Evolutionary conservation across 108 stramenopile genomes (phyloP).

Genomic region (Cyclotella baltica): DNA sequence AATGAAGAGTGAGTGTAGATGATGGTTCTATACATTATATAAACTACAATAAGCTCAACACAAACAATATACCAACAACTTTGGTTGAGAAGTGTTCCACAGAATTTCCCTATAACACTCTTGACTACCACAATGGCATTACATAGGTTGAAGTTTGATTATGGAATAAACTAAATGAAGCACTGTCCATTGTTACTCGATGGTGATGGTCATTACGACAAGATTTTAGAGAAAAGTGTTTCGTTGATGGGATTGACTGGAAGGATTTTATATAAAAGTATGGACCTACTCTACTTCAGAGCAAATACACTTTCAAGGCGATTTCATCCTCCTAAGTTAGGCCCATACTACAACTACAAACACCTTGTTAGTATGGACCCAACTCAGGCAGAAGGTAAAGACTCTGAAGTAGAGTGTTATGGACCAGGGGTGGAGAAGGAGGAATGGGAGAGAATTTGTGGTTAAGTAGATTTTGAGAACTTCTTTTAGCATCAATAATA

Average conservation of each 20-base stretch:
- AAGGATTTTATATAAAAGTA: slow-evolving; percentile 81
- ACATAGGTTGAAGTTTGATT: slow-evolving; percentile 76
- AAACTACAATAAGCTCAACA: no score
- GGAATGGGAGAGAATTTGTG: slow-evolving; percentile 79
- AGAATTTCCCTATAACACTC: slow-evolving; percentile 57
- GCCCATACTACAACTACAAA: no score
- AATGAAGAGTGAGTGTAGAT: slow-evolving; percentile 56
- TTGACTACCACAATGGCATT: slow-evolving; percentile 73
- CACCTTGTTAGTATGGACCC: no score
- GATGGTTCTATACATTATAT: slow-evolving; percentile 1
- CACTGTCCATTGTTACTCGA: slow-evolving; percentile 62
- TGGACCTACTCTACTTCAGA: no score
- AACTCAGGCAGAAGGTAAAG: no score
- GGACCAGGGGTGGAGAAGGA: slow-evolving; percentile 81
- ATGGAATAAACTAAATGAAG: slow-evolving; percentile 44
- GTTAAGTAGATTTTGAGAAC: no score
- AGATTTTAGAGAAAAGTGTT: slow-evolving; percentile 66
- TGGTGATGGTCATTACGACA: slow-evolving; percentile 65
- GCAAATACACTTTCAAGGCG: no score
- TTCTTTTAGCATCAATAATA: no score
- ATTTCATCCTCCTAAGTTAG: no score
- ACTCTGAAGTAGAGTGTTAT: no score
- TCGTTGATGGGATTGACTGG: slow-evolving; percentile 80
- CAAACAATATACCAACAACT: background rate
- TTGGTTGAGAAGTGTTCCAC: slow-evolving; percentile 53